Base-by-base conservation (phyloP, 2,329 filamentous ascomycete species). In the Alternaria panax region DNA sequence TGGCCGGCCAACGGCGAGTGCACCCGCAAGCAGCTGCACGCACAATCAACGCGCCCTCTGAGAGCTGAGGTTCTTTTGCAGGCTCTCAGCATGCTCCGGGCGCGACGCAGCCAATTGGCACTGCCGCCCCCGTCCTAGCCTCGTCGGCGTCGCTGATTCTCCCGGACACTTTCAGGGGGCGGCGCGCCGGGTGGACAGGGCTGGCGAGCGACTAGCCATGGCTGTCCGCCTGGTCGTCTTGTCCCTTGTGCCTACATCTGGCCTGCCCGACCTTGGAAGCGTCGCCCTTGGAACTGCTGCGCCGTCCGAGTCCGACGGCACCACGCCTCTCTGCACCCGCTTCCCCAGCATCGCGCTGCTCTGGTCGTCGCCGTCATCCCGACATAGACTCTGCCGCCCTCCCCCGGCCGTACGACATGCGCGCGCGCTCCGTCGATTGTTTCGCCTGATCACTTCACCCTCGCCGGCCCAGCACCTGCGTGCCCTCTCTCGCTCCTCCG, bases 81-180 rank as follows among this genome's bases (percentile, higher is more conserved):
- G 25, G 36, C 51, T 38, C 36, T 45, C 36, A 58, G 53, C 57
- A 48, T 55, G 51, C 51, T 50, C n/a, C 36, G 62, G 62, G 51
- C 24, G 53, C 38, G 55, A 48, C 27, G 57, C 59, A 61, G 57
- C 64, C 64, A 67, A 67, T 67, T 67, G 45, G 51, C 38, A 22
- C 43, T 28, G n/a, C n/a, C 42, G 34, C 53, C 52, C 54, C 36
- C 47, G 60, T 28, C 20, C n/a, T 46, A 40, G 57, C 52, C 54
- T 40, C 47, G 60, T 54, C 57, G 34, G 34, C 41, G 57, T 36
- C 50, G 64, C 51, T 45, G 59, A 66, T 66, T 59, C 36, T 54
- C 54, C 56, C 62, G 59, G 59, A 47, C 38, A 41, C 55, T 53
- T 36, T 32, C 60, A 59, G 62, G 64, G 59, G 64, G 61, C 58